Evolutionary conservation across 768 basidiomycete species (phyloP).

Genomic region (Lactarius tabidus): DNA sequence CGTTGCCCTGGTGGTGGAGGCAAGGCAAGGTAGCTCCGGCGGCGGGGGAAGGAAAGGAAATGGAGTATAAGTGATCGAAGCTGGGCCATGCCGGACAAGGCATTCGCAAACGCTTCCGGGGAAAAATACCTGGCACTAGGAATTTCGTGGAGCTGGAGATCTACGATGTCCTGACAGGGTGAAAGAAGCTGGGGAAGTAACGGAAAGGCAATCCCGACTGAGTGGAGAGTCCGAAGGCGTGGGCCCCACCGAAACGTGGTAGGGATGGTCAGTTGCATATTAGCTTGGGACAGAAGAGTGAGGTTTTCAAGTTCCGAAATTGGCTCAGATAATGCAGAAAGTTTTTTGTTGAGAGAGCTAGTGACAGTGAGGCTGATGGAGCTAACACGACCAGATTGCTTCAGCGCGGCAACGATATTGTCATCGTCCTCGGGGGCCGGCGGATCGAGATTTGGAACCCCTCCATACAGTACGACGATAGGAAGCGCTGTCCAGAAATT

Average conservation of each 20-base stretch:
- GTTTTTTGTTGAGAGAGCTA: not conserved
- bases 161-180: no score
- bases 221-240: no score
- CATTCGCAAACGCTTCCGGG: not conserved
- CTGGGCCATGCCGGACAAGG: not conserved
- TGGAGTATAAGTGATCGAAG: no score
- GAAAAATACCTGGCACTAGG: no score
- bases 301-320: not conserved
- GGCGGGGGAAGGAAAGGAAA: no score
- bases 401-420: not conserved
- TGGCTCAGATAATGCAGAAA: no score
- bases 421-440: not conserved
- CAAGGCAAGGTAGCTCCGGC: no score
- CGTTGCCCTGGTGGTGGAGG: no score
- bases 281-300: not conserved
- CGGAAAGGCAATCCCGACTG: not conserved
- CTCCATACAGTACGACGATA: not conserved
- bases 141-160: no score
- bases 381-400: not conserved
- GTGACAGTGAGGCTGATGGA: not conserved
- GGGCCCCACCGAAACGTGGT: not conserved
- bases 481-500: not conserved
- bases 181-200: no score
- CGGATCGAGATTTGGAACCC: not conserved
- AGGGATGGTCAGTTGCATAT: rapidly evolving